Evolutionary conservation across 164 flowering plant genomes (phyloP), one percentile per base, ranked within the genome.

Genomic region (Litsea cubeba): DNA sequence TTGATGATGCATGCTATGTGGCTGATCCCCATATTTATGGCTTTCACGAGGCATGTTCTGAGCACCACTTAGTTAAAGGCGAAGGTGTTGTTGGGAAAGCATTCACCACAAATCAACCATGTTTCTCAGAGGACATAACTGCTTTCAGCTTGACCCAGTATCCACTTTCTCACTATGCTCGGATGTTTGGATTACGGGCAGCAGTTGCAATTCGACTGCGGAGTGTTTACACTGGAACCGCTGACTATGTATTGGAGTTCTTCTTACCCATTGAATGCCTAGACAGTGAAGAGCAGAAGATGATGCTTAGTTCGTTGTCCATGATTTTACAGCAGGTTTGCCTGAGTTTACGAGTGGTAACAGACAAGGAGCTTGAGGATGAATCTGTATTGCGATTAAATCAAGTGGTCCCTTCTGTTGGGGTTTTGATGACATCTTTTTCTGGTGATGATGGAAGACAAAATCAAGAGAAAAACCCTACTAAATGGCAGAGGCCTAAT

Each of bases 1-100:
- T 88, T 2, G 95, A 90, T 80, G 81, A 78, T 62, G 97, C 95
- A 79, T 95, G 88, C 82, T 84, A 79, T 69, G 86, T 88, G 11
- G 80, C 77, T 12, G 89, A 93, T 83, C 81, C 81, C 5, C 67
- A 46, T 15, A 70, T 88, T 18, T 64, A 23, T 75, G 90, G 78
- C n/a, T 95, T 95, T 66, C 95, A 87, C n/a, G 90, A 89, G 82
- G 98, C 94, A 22, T 95, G 98, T 76, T 89, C 95, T 35, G 95
- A 86, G 77, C 94, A 93, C 80, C 97, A 95, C 85, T 79, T 93
- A 68, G 74, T 90, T 58, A 88, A 81, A 80, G 97, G 97, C 50
- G 88, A 90, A 82, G 97, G 97, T 25, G 79, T 95, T 75, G 92
- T 77, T 62, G 99, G 97, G 65, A 79, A 71, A 77, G 96, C 98